A percentile compares a stretch with the other conserved stretches of the same genome.
phyloP scores from a whole-genome alignment of 805 yeast genomes.

The Ogataea pini region DNA sequence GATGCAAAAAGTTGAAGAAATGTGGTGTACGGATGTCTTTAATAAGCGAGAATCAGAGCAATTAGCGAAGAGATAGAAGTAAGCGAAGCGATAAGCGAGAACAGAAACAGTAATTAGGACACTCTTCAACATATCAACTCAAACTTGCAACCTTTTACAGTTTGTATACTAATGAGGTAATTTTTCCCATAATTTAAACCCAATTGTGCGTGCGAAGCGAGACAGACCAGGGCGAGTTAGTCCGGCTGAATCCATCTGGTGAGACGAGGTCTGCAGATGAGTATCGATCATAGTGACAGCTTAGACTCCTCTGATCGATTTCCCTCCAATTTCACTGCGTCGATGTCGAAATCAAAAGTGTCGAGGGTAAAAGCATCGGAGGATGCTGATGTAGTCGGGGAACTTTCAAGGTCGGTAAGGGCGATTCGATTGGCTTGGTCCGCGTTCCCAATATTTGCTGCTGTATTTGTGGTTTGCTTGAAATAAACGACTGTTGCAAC shows the following conservation, averaged over 20 bases:
- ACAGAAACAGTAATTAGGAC: too few relatives aligned
- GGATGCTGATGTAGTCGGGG: neutral
- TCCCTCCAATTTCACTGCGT: neutral
- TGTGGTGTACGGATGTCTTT: neutral
- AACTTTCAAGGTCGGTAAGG: slow-evolving; percentile 1
- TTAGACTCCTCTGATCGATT: too few relatives aligned
- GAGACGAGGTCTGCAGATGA: too few relatives aligned
- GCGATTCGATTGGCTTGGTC: neutral
- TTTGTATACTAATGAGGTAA: too few relatives aligned
- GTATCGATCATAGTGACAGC: too few relatives aligned
- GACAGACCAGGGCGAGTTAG: too few relatives aligned
- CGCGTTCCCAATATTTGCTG: too few relatives aligned
- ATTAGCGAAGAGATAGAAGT: neutral
- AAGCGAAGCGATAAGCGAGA: neutral
- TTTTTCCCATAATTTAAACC: too few relatives aligned
- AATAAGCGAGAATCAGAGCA: neutral
- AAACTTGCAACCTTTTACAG: too few relatives aligned
- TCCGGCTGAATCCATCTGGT: too few relatives aligned
- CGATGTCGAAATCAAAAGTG: slow-evolving; percentile 1
- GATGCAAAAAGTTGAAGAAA: neutral
- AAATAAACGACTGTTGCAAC: slow-evolving; percentile 61
- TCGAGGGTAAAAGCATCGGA: neutral
- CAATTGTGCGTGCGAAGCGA: too few relatives aligned
- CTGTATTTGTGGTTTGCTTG: slow-evolving; percentile 46
- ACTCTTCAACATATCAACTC: too few relatives aligned